Conservation (phyloP, 306 rosid genomes). For the Ormosia semicastrata region DNA sequence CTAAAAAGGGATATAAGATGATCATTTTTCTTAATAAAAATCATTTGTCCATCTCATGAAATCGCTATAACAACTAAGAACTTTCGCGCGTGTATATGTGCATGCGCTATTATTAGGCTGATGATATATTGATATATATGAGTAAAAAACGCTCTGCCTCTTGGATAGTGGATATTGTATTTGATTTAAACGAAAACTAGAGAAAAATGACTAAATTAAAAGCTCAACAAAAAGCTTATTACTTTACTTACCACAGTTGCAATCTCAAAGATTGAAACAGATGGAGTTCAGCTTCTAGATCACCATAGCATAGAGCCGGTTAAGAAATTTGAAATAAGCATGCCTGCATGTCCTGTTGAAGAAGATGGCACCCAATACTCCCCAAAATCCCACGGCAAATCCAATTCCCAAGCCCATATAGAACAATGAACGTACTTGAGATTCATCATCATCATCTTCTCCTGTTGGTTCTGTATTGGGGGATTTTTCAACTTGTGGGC, state of each 20-base stretch:
- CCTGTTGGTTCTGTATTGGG: background rate
- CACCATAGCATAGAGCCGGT: background rate
- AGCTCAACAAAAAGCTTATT: background rate
- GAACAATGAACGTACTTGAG: background rate
- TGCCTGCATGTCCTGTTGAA: slow-evolving; percentile 7
- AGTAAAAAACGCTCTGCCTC: no score
- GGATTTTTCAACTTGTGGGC: background rate
- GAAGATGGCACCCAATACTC: background rate
- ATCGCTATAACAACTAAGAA: no score
- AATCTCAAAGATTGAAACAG: no score
- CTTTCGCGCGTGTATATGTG: no score
- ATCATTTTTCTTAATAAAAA: no score
- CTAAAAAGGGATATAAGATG: no score
- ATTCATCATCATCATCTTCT: background rate
- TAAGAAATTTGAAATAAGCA: slow-evolving; percentile 13
- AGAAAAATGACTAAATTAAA: background rate
- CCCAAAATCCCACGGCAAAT: slow-evolving; percentile 14
- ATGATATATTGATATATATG: no score
- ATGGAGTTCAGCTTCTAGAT: background rate
- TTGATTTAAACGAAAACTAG: background rate
- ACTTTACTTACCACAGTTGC: background rate
- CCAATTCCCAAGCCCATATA: slow-evolving; percentile 25
- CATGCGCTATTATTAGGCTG: no score
- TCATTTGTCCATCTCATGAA: no score
- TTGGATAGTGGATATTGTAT: background rate